phyloP scores from a whole-genome alignment of 331 rosid genomes.

The Stylosanthes scabra region DNA sequence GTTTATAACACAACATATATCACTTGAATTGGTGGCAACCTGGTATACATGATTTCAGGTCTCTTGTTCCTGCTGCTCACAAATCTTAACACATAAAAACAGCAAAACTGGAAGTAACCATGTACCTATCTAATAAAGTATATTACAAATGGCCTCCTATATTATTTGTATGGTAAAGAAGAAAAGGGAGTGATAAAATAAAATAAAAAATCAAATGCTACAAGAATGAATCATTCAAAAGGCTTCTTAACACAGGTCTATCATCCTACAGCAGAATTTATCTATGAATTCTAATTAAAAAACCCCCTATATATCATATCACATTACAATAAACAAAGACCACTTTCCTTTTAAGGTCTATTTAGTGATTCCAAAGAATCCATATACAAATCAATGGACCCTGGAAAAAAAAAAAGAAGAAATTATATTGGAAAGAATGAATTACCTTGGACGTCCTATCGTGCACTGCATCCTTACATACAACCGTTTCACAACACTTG shows the following conservation, averaged over 20 bases:
- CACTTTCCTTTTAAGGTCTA: slow-evolving; percentile 53
- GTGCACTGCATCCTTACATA: slow-evolving; percentile 50
- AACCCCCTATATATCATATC: slow-evolving; percentile 58
- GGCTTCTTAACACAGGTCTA: slow-evolving; percentile 35
- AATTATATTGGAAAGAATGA: slow-evolving; percentile 36
- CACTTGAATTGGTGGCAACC: background rate
- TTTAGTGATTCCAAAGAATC: slow-evolving; percentile 55
- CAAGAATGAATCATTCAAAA: slow-evolving; percentile 51
- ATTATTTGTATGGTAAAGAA: slow-evolving; percentile 35
- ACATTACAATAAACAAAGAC: slow-evolving; percentile 54
- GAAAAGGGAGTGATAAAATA: slow-evolving; percentile 42
- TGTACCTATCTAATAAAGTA: slow-evolving; percentile 23
- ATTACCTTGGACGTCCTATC: slow-evolving; percentile 53
- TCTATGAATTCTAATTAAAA: slow-evolving; percentile 45
- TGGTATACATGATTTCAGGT: background rate
- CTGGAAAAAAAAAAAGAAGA: slow-evolving; percentile 45
- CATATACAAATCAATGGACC: slow-evolving; percentile 50
- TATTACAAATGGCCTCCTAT: slow-evolving; percentile 34
- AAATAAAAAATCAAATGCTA: slow-evolving; percentile 38
- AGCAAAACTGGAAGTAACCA: background rate
- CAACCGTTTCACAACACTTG: slow-evolving; percentile 55
- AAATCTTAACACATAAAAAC: background rate
- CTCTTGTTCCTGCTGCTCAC: background rate
- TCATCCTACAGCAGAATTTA: slow-evolving; percentile 45
- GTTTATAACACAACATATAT: background rate